These are phyloP conservation scores for Pyronema omphalodes DNA, from an alignment of 495 filamentous ascomycete species.

Conservation along the genomic window DNA sequence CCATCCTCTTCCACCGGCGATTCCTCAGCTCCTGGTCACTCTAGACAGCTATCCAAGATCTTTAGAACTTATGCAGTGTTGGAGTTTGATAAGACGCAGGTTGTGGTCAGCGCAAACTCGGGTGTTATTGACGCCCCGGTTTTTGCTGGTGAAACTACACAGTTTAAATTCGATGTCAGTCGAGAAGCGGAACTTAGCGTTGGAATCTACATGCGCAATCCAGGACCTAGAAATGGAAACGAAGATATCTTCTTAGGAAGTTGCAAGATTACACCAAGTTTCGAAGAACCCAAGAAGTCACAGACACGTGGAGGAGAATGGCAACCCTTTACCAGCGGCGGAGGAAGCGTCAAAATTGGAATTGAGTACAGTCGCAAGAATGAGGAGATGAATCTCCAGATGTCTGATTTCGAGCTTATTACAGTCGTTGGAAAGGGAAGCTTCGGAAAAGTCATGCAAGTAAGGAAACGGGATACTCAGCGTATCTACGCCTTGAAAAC, in stretches of 20 bases:
- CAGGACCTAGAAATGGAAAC: slow-evolving; percentile 61
- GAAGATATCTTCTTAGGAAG: slow-evolving; percentile 94
- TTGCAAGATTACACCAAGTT: slow-evolving; percentile 68
- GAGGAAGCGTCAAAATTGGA: slow-evolving; percentile 72
- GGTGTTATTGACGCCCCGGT: slow-evolving; percentile 83
- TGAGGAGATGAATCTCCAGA: slow-evolving; percentile 40
- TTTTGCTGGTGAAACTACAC: slow-evolving; percentile 91
- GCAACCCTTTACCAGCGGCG: slow-evolving; percentile 50
- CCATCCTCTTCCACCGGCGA: slow-evolving; percentile 22
- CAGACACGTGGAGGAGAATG: slow-evolving; percentile 62
- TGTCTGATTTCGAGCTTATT: slow-evolving; percentile 92
- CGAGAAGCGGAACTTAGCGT: slow-evolving; percentile 75
- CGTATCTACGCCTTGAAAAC: slow-evolving; percentile 98
- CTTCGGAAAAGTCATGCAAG: slow-evolving; percentile 99
- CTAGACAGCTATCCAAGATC: slow-evolving; percentile 34
- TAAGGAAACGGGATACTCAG: slow-evolving; percentile 92
- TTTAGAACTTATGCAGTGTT: slow-evolving; percentile 61
- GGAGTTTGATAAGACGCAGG: slow-evolving; percentile 97
- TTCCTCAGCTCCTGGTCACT: slow-evolving; percentile 19
- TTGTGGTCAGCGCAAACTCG: slow-evolving; percentile 93
- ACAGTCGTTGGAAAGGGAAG: slow-evolving; percentile 99
- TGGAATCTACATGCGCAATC: slow-evolving; percentile 87
- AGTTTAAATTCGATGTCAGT: slow-evolving; percentile 98
- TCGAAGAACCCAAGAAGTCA: slow-evolving; percentile 60
- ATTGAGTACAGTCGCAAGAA: slow-evolving; percentile 53